Evolutionary conservation across 192 early-diverging fungal species (phyloP).

Genomic region (Mortierella hygrophila): DNA sequence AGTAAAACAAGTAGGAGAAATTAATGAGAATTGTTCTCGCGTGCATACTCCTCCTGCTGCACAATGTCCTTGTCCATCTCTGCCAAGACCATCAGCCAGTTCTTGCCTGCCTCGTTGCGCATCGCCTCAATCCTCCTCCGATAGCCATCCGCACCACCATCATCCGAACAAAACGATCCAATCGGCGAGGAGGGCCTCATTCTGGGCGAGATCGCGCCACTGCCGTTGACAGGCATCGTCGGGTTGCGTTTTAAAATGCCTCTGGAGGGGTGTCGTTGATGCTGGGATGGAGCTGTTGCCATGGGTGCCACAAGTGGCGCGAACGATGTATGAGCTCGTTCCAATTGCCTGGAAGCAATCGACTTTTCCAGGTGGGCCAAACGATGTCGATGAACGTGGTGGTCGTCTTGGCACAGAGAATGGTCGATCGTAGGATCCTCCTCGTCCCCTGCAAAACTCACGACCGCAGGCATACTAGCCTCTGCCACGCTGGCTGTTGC

Average conservation of each 20-base stretch:
- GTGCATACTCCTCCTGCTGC: neutral
- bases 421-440: conserved; percentile 19
- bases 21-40: neutral
- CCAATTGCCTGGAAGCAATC: conserved; percentile 18
- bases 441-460: conserved; percentile 33
- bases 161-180: conserved; percentile 38
- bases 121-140: conserved; percentile 65
- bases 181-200: conserved; percentile 32
- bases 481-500: neutral
- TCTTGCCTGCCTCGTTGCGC: conserved; percentile 66
- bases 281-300: conserved; percentile 8
- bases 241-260: conserved; percentile 14
- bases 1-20: neutral
- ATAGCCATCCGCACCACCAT: conserved; percentile 55
- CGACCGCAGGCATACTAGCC: neutral
- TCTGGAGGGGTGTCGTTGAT: conserved; percentile 27
- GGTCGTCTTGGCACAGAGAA: conserved; percentile 22
- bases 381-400: conserved; percentile 48
- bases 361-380: conserved; percentile 42
- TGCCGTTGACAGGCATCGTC: conserved; percentile 1
- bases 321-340: neutral
- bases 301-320: neutral
- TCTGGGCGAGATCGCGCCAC: conserved; percentile 31
- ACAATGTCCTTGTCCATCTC: conserved; percentile 59
- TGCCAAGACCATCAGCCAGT: conserved; percentile 66